Conservation (phyloP, 345 rosid species). For the Geranium brycei region DNA sequence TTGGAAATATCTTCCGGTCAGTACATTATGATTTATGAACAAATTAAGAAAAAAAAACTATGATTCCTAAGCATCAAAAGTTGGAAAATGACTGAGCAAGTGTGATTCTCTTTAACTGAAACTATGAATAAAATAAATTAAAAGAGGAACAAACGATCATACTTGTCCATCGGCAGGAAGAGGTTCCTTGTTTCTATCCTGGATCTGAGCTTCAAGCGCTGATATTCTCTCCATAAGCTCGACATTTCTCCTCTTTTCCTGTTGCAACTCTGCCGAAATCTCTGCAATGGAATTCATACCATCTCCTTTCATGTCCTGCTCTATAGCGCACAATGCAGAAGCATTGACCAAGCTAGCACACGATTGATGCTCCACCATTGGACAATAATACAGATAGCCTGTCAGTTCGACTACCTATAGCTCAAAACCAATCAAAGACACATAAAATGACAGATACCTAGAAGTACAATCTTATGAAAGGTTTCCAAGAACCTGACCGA, state of each 20-base stretch:
- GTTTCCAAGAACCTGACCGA: no score
- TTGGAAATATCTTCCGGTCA: no score
- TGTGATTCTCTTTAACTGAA: no score
- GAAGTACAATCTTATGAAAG: background rate
- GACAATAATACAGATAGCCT: no score
- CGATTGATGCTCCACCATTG: slow-evolving; percentile 35
- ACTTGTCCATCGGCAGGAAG: slow-evolving; percentile 16
- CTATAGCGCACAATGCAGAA: slow-evolving; percentile 30
- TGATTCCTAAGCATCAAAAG: no score
- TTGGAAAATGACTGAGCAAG: background rate
- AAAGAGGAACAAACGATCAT: slow-evolving; percentile 7
- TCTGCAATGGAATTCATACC: slow-evolving; percentile 18
- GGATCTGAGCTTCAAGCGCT: slow-evolving; percentile 35
- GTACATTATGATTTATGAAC: background rate
- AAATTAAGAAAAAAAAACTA: no score
- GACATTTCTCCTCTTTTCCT: slow-evolving; percentile 36
- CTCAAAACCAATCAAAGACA: slow-evolving; percentile 5
- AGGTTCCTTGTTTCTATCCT: slow-evolving; percentile 17
- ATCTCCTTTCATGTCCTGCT: slow-evolving; percentile 26
- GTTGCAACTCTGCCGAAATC: slow-evolving; percentile 33
- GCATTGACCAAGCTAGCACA: slow-evolving; percentile 32
- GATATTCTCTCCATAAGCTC: slow-evolving; percentile 41
- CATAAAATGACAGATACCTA: background rate
- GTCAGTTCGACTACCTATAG: background rate
- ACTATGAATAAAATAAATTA: background rate